Base-by-base conservation (phyloP, 2,329 filamentous ascomycete species). In the Colletotrichum sublineola region DNA sequence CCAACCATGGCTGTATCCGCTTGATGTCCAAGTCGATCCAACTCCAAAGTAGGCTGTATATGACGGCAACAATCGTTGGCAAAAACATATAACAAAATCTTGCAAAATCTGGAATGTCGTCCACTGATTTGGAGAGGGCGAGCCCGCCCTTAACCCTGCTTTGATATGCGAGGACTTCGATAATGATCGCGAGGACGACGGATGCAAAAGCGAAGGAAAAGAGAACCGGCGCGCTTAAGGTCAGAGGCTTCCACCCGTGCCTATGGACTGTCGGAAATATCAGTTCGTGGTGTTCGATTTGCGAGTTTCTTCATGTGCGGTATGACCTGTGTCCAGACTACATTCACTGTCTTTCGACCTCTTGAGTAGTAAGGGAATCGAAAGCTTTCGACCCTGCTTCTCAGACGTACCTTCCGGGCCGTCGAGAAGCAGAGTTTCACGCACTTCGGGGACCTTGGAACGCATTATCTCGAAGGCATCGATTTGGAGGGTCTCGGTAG, bases 1-100 rank as follows among this genome's bases (percentile, higher is more conserved):
- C 87, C 14, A 89, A 85, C 81, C 86, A 92, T 0, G 90, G 89
- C 44, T 92, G 89, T 56, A 91, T 80, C 0, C 90, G 75, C 70
- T 90, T 89, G 0, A 84, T 80, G 46, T 92, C 88, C 0, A 91
- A 77, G 63, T 92, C 89, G 0, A 91, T 82, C 88, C 89, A 90
- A 3, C 82, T 84, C 88, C 89, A 91, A 0, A 86, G 57, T 1
- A 91, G 81, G 50, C 88, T 87, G 73, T 89, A 91, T 0, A 87
- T 8, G 0, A 91, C 85, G 0, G 88, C 85, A 0, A 90, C 63
- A 0, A 90, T 81, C 0, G 86, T 91, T 0, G 90, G 89, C 0
- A 86, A 74, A 58, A 89, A 90, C 0, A 86, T 75, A n/a, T 88
- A 89, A 0, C 78, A 67, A 5, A 88, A 83, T 0, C 74, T 81